Percentiles rank a stretch among this genome's conserved stretches.
These are phyloP conservation scores for Bryoglossum gracile DNA, from an alignment of 495 filamentous ascomycete genomes.

Conservation along the genomic window DNA sequence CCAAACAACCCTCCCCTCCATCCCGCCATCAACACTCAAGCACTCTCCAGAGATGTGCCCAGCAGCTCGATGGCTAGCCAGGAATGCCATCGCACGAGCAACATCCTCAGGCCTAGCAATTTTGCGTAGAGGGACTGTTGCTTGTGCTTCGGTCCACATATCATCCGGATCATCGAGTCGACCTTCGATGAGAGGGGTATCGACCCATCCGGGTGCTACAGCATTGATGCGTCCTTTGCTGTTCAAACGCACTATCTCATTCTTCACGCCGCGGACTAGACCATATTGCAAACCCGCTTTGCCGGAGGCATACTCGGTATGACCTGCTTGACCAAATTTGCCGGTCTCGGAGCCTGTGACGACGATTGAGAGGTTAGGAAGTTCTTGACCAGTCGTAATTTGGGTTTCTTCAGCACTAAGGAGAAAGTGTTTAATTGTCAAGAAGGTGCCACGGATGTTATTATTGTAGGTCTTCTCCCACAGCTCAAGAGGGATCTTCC, in stretches of 20 bases:
- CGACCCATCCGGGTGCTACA: constrained; percentile 44
- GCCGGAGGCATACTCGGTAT: constrained; percentile 43
- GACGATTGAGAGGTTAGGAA: constrained; percentile 46
- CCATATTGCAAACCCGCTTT: constrained; percentile 50
- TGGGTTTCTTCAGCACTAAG: constrained; percentile 32
- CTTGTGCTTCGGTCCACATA: constrained; percentile 39
- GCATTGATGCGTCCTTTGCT: constrained; percentile 47
- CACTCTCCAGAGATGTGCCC: constrained; percentile 51
- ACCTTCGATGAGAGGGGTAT: constrained; percentile 39
- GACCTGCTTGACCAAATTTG: constrained; percentile 44
- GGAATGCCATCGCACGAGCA: constrained; percentile 43
- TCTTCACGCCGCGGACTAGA: constrained; percentile 44
- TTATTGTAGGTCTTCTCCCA: constrained; percentile 46
- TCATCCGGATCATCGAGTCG: constrained; percentile 40
- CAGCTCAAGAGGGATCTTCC: constrained; percentile 42
- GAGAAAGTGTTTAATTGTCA: constrained; percentile 53
- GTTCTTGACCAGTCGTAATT: constrained; percentile 27
- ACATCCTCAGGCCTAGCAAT: constrained; percentile 44
- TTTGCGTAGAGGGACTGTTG: constrained; percentile 39
- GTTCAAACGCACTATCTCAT: constrained; percentile 48
- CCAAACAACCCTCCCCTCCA: constrained; percentile 45
- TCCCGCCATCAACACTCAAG: constrained; percentile 43
- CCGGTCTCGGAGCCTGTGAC: constrained; percentile 46
- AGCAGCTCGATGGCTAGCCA: constrained; percentile 44
- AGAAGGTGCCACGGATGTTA: constrained; percentile 47